Conservation (phyloP, 257 asterid genomes). For the Nicotiana tabacum region DNA sequence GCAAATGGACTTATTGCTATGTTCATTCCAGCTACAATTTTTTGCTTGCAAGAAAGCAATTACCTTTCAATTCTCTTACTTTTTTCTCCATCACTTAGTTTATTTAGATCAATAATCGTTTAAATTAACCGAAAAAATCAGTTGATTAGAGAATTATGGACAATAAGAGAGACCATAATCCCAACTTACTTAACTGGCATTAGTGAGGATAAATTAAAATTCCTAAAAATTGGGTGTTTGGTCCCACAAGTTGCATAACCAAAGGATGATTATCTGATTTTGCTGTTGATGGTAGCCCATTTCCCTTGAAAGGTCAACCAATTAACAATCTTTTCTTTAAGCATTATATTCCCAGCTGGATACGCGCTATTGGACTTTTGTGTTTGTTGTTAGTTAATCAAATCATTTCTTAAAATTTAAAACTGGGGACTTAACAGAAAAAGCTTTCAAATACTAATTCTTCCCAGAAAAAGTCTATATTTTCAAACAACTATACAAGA, state of each 20-base stretch:
- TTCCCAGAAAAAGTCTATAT: conserved; percentile 26
- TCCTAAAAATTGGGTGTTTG: background rate
- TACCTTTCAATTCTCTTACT: background rate
- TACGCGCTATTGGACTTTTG: conserved; percentile 50
- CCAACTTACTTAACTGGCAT: background rate
- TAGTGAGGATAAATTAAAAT: background rate
- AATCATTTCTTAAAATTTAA: background rate
- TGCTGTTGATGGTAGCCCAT: conserved; percentile 13
- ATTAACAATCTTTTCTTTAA: conserved; percentile 3
- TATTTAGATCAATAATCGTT: background rate
- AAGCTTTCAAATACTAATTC: conserved; percentile 4
- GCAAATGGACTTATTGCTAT: background rate
- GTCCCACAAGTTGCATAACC: background rate
- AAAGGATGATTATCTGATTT: background rate
- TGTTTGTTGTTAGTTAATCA: conserved; percentile 7
- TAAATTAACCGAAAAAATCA: background rate
- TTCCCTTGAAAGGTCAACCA: conserved; percentile 19
- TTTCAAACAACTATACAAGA: conserved; percentile 30
- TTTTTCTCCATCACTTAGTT: background rate
- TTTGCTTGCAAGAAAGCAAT: background rate
- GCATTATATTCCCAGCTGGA: conserved; percentile 41
- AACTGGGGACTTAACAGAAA: background rate
- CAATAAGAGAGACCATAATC: background rate
- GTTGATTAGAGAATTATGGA: background rate
- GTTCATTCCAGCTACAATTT: background rate